These are phyloP conservation scores for Phaffomyces thermotolerans DNA, from an alignment of 805 yeast species.

Conservation along the genomic window DNA sequence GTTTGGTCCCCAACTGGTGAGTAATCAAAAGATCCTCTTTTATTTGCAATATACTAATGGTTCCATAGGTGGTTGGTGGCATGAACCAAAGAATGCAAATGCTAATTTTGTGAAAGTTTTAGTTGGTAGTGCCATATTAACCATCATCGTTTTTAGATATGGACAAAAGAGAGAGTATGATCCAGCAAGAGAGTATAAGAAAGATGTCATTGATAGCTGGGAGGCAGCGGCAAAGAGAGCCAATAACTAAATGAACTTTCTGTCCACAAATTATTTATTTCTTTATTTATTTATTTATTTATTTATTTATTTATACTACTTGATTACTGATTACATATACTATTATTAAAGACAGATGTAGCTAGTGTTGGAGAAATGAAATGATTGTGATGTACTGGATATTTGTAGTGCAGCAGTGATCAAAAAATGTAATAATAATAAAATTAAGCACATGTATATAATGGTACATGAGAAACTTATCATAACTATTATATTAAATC, in stretches of 20 bases:
- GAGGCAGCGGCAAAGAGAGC: constrained; percentile 17
- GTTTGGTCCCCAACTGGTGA: constrained; percentile 24
- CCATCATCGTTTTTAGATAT: constrained; percentile 14
- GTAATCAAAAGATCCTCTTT: background rate
- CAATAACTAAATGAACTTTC: background rate
- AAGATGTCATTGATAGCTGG: constrained; percentile 18
- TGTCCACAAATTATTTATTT: too few relatives aligned
- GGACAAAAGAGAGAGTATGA: constrained; percentile 13
- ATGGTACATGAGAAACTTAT: too few relatives aligned
- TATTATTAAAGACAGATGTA: too few relatives aligned
- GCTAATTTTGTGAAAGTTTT: constrained; percentile 13
- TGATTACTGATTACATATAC: too few relatives aligned
- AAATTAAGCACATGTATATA: too few relatives aligned
- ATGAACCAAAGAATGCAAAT: constrained; percentile 20
- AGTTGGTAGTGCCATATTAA: constrained; percentile 10
- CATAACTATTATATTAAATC: background rate
- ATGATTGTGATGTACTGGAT: too few relatives aligned
- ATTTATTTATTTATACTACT: constrained; percentile 6
- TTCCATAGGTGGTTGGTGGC: constrained; percentile 22
- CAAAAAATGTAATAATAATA: too few relatives aligned
- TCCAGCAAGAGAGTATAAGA: constrained; percentile 16
- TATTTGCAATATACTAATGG: constrained; percentile 9
- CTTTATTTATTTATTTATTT: too few relatives aligned
- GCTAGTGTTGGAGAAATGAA: too few relatives aligned
- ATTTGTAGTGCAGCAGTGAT: too few relatives aligned